Evolutionary conservation across 2,329 filamentous ascomycete genomes (phyloP).

Genomic region (Cyphellophora attinorum): DNA sequence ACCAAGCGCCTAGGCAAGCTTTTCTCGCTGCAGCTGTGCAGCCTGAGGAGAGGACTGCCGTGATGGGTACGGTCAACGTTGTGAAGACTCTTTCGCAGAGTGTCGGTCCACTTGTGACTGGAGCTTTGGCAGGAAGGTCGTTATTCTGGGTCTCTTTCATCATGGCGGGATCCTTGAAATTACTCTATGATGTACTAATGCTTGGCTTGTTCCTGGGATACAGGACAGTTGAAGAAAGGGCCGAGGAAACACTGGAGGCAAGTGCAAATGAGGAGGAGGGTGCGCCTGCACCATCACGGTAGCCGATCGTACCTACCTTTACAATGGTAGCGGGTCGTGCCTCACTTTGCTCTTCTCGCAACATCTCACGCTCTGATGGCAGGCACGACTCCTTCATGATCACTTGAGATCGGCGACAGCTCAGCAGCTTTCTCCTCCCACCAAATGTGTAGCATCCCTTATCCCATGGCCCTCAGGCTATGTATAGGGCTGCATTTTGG

Average conservation of each 20-base stretch:
- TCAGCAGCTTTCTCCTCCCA: too few species aligned
- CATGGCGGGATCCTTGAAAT: slow-evolving; percentile 54
- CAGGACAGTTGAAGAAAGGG: slow-evolving; percentile 10
- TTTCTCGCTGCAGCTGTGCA: slow-evolving; percentile 59
- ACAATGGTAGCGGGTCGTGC: too few species aligned
- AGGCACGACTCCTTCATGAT: too few species aligned
- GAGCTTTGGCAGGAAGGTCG: slow-evolving; percentile 46
- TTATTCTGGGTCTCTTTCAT: slow-evolving; percentile 56
- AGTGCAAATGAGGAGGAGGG: too few species aligned
- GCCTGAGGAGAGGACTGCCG: slow-evolving; percentile 57
- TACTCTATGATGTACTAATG: slow-evolving; percentile 44
- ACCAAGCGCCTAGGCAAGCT: slow-evolving; percentile 58
- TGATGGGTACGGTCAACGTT: slow-evolving; percentile 62
- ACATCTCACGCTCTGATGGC: too few species aligned
- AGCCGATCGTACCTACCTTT: too few species aligned
- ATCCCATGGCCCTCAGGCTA: slow-evolving; percentile 1
- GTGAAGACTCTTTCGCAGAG: slow-evolving; percentile 57
- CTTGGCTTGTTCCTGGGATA: slow-evolving; percentile 10
- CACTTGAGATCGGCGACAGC: too few species aligned
- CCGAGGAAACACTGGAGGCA: slow-evolving; percentile 2
- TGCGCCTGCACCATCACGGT: too few species aligned
- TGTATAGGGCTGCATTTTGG: slow-evolving; percentile 5
- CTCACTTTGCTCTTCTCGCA: too few species aligned
- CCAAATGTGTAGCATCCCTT: too few species aligned
- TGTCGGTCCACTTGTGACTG: slow-evolving; percentile 54